Evolutionary conservation across 345 rosid species (phyloP), one percentile per base, ranked within the genome.

Genomic region (Conringia planisiliqua): DNA sequence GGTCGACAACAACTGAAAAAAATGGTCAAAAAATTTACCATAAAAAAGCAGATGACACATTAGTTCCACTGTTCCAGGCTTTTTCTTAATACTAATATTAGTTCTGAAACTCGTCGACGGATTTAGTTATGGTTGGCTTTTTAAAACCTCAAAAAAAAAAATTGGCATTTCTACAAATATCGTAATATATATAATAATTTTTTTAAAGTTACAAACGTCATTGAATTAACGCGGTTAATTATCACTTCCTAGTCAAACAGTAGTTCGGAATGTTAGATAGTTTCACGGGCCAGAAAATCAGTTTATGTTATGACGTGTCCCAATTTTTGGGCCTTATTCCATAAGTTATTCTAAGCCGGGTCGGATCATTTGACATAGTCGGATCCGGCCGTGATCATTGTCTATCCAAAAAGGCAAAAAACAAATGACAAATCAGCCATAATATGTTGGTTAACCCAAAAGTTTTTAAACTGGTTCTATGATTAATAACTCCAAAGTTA

Each of bases 141-240:
- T 38, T 1, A 7, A 36, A 36, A 36, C 40, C 40, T 36, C 40
- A 36, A 7, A 36, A 36, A 22, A 22, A 22, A 22, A 22, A 2
- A 2, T 38, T 38, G 6, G 42, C 2, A 38, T 38, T 38, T 38
- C 42, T 38, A 38, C 42, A 38, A 38, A 10, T 38, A 38, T 38
- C 13, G 42, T 38, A 38, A 38, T 40, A 40, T 40, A 12, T 40
- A 12, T n/a, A 10, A 6, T 40, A 4, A 6, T 6, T 13, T 9
- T 44, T 44, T 6, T 0, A 7, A 46, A 52, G 20, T n/a, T 56
- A 56, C 7, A 43, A 62, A 22, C 5, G 22, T 42, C 54, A 20
- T 30, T 43, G 24, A 55, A 46, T 9, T 57, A 68, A 74, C 68
- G 78, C 43, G 60, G 20, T 13, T 14, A 57, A 54, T 20, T 35